Conservation (phyloP, 1,284 basidiomycete genomes). For the Pterula multifida region DNA sequence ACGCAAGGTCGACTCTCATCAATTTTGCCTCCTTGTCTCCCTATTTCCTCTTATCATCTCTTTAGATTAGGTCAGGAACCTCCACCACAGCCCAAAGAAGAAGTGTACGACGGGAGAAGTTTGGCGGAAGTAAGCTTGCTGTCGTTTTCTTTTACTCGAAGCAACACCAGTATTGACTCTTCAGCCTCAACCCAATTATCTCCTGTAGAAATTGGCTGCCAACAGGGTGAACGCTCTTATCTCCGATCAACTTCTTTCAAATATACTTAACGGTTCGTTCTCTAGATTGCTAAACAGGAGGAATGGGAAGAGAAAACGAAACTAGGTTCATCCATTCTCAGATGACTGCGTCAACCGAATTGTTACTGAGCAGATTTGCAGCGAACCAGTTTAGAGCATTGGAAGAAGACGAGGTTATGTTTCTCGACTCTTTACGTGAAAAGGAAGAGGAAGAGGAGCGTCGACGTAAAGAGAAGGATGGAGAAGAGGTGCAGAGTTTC, state of each 20-base stretch:
- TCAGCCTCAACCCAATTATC: conserved; percentile 24
- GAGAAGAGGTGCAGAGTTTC: conserved; percentile 72
- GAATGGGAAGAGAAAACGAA: conserved; percentile 93
- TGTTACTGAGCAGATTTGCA: conserved; percentile 16
- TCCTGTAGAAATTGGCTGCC: conserved; percentile 64
- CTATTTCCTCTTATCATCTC: conserved; percentile 6
- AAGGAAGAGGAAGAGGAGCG: conserved; percentile 68
- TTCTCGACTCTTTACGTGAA: conserved; percentile 72
- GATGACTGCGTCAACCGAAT: conserved; percentile 1
- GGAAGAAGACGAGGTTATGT: conserved; percentile 84
- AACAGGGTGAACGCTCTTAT: conserved; percentile 46
- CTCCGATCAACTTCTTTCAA: conserved; percentile 5
- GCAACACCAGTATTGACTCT: conserved; percentile 23
- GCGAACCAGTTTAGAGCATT: conserved; percentile 88
- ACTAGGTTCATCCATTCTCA: conserved; percentile 37
- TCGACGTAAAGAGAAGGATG: conserved; percentile 60
- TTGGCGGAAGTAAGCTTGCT: conserved; percentile 68
- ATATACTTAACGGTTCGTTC: conserved; percentile 13
- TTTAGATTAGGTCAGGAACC: conserved; percentile 78
- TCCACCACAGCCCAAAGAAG: conserved; percentile 63
- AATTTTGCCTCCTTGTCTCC: conserved; percentile 10
- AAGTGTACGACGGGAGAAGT: conserved; percentile 77
- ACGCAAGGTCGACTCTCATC: conserved; percentile 50
- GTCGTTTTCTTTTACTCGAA: conserved; percentile 7
- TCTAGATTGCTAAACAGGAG: conserved; percentile 77